These are phyloP conservation scores for Prunus campanulata DNA, from an alignment of 306 rosid genomes.

Conservation along the genomic window DNA sequence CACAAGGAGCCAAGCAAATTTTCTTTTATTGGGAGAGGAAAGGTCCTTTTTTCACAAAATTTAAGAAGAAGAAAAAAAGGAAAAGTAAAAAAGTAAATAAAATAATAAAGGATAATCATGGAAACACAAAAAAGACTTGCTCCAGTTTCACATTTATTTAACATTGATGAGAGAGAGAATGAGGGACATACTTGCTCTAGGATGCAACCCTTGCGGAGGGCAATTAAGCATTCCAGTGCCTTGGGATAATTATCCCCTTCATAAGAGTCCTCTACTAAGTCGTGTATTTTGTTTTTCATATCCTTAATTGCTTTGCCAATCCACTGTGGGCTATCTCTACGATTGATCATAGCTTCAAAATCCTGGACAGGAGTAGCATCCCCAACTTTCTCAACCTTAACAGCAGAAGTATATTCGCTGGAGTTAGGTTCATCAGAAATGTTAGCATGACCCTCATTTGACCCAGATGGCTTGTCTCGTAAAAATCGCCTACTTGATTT, in stretches of 20 bases:
- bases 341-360: constrained; percentile 77
- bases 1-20: background rate
- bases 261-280: constrained; percentile 63
- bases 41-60: background rate
- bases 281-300: constrained; percentile 62
- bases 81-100: too few relatives aligned
- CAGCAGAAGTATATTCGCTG: constrained; percentile 23
- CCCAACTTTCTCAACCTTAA: constrained; percentile 62
- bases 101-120: background rate
- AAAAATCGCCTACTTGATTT: constrained; percentile 44
- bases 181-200: constrained; percentile 61
- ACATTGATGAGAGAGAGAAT: background rate
- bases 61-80: too few relatives aligned
- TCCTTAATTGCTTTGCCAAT: constrained; percentile 63
- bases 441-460: constrained; percentile 29
- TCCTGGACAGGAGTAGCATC: constrained; percentile 66
- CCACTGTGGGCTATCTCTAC: constrained; percentile 74
- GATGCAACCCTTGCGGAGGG: constrained; percentile 86
- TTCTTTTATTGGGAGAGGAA: background rate
- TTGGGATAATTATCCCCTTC: constrained; percentile 63
- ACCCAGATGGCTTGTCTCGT: constrained; percentile 36
- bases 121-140: too few relatives aligned
- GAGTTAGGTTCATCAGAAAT: constrained; percentile 36
- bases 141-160: too few relatives aligned
- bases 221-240: constrained; percentile 57